Conservation (phyloP, 73 alveolate species). For the Uronychia setigera region DNA sequence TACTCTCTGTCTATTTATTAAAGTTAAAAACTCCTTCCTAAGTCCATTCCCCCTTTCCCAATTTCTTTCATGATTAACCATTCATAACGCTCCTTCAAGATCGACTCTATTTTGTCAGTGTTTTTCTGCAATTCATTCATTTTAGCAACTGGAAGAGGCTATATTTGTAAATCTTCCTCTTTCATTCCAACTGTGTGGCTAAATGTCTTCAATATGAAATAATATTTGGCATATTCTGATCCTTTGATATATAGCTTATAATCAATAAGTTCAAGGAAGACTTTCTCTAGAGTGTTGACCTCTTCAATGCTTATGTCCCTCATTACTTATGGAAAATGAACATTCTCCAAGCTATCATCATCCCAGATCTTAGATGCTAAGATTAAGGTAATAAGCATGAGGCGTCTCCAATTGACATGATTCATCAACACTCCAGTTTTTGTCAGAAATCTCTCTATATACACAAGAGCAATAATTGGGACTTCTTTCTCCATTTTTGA, state of each 20-base stretch:
- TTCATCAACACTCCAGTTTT: constrained; percentile 92
- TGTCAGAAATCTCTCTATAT: constrained; percentile 96
- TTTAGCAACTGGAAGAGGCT: constrained; percentile 33
- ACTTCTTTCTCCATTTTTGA: constrained; percentile 97
- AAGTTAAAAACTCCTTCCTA: no score
- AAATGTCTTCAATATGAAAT: constrained; percentile 90
- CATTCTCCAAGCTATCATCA: constrained; percentile 98
- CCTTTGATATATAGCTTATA: constrained; percentile 91
- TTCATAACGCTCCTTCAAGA: no score
- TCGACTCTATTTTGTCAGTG: constrained; percentile 61
- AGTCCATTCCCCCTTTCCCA: no score
- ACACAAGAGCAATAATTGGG: constrained; percentile 91
- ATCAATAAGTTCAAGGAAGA: constrained; percentile 90
- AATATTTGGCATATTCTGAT: constrained; percentile 97
- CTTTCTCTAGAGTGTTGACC: constrained; percentile 96
- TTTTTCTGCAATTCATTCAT: constrained; percentile 47
- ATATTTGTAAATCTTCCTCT: no score
- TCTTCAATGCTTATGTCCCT: constrained; percentile 91
- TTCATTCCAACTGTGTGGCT: no score
- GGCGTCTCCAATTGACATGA: constrained; percentile 98
- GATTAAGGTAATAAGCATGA: constrained; percentile 91
- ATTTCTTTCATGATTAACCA: no score
- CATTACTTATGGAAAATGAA: constrained; percentile 97
- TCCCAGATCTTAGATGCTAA: constrained; percentile 98
- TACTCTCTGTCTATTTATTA: no score